Conservation (phyloP, 257 asterid genomes). For the Nyctanthes arbortristis region DNA sequence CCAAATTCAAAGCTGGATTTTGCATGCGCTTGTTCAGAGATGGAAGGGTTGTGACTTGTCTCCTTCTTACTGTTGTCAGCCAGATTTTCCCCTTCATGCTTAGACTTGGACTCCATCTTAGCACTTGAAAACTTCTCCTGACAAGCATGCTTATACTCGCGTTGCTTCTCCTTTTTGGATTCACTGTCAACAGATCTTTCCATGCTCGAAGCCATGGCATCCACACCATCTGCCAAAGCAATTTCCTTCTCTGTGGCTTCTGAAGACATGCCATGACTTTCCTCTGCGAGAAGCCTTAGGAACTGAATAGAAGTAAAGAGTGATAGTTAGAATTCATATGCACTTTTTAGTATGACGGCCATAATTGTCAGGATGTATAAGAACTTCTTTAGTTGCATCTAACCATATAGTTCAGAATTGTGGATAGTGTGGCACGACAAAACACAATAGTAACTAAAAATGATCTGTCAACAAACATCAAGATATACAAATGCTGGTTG, state of each 20-base stretch:
- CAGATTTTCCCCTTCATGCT: conserved; percentile 31
- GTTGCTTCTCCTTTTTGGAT: conserved; percentile 65
- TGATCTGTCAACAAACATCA: not conserved
- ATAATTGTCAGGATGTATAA: conserved; percentile 3
- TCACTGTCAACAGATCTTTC: conserved; percentile 47
- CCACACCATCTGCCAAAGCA: conserved; percentile 62
- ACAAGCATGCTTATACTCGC: conserved; percentile 65
- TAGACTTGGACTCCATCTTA: conserved; percentile 27
- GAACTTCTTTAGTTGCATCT: not conserved
- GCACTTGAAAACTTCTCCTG: conserved; percentile 61
- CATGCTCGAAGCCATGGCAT: conserved; percentile 70
- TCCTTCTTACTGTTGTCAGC: conserved; percentile 36
- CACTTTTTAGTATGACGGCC: conserved; percentile 7
- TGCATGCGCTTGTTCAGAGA: conserved; percentile 34
- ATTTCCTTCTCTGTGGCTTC: conserved; percentile 57
- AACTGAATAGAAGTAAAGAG: conserved; percentile 44
- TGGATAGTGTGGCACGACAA: not conserved
- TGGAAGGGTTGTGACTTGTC: conserved; percentile 37
- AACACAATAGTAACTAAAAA: conserved; percentile 1
- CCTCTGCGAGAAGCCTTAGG: conserved; percentile 76
- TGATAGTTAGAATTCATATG: conserved; percentile 24
- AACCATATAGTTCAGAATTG: conserved; percentile 7
- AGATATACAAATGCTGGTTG: conserved; percentile 6
- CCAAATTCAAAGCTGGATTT: conserved; percentile 41
- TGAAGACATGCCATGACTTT: conserved; percentile 43